phyloP scores from a whole-genome alignment of 2,329 filamentous ascomycete genomes.

The Stachybotrys echinatus region DNA sequence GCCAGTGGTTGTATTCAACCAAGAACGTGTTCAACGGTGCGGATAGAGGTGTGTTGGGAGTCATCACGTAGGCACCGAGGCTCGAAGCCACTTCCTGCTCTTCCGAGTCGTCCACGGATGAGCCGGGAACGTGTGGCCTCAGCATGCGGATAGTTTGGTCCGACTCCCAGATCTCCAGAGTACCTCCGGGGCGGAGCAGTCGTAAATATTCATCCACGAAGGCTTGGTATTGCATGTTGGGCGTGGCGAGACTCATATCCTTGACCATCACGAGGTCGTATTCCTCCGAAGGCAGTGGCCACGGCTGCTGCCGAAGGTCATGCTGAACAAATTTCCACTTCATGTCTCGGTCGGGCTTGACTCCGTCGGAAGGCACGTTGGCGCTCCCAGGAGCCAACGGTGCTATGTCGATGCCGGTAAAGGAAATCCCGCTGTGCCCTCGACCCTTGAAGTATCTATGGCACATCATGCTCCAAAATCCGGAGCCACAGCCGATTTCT shows the following conservation, averaged over 20 bases:
- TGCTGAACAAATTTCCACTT: slow-evolving; percentile 87
- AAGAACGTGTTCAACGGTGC: slow-evolving; percentile 77
- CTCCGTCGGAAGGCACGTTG: slow-evolving; percentile 21
- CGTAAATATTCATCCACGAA: slow-evolving; percentile 70
- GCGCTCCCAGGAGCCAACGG: slow-evolving; percentile 51
- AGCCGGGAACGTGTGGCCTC: slow-evolving; percentile 65
- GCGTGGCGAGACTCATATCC: slow-evolving; percentile 65
- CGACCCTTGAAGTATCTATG: slow-evolving; percentile 70
- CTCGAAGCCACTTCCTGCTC: slow-evolving; percentile 60
- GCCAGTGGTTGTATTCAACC: slow-evolving; percentile 78
- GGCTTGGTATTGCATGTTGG: slow-evolving; percentile 50
- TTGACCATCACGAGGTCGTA: slow-evolving; percentile 90
- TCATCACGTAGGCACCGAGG: slow-evolving; percentile 78
- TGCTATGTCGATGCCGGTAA: slow-evolving; percentile 78
- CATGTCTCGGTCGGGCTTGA: slow-evolving; percentile 64
- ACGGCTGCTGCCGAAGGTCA: slow-evolving; percentile 68
- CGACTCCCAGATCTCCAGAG: slow-evolving; percentile 83
- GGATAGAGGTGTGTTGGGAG: slow-evolving; percentile 75
- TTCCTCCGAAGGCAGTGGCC: slow-evolving; percentile 73
- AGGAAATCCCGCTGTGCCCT: slow-evolving; percentile 66
- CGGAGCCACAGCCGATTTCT: slow-evolving; percentile 82
- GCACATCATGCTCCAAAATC: slow-evolving; percentile 85
- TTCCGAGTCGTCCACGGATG: slow-evolving; percentile 33
- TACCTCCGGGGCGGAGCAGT: slow-evolving; percentile 70
- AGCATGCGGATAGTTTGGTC: slow-evolving; percentile 82